Conservation (phyloP, 176 grass and related monocot genomes). For the Zea mays region Zm-B73-REFERENCE-NAM-5.0 NC_050097.1:203050501-203051000, state of each 20-base stretch:
- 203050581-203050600: too few species aligned
- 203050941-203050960: not conserved
- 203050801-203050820: not conserved
- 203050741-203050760: too few species aligned
- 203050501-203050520: not conserved
- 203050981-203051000: conserved; percentile 23
- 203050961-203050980: conserved; percentile 10
- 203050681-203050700: not conserved
- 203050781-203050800: not conserved
- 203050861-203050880: not conserved
- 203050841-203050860: not conserved
- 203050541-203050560: not conserved
- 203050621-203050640: too few species aligned
- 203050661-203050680: conserved; percentile 6
- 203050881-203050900: not conserved
- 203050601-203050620: too few species aligned
- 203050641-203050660: not conserved
- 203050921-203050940: conserved; percentile 1
- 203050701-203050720: too few species aligned
- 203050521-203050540: not conserved
- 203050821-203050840: not conserved
- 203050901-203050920: not conserved
- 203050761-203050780: too few species aligned
- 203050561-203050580: too few species aligned
- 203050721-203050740: too few species aligned